These are phyloP conservation scores for Phylloporus sp. DNA, from an alignment of 768 basidiomycete genomes.

Conservation along the genomic window DNA sequence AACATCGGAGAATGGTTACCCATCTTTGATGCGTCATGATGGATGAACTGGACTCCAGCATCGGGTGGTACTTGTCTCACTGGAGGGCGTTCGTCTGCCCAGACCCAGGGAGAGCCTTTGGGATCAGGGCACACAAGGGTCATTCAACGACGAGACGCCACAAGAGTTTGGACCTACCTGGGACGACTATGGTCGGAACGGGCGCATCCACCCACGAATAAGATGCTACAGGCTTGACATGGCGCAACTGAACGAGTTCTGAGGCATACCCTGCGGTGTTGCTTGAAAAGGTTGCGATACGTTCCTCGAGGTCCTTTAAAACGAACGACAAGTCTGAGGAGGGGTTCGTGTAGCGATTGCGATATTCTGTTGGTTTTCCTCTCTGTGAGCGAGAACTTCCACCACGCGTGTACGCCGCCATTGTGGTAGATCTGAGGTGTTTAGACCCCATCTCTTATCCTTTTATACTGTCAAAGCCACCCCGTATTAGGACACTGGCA, in stretches of 20 bases:
- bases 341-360: background rate
- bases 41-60: constrained; percentile 43
- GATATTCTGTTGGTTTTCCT: constrained; percentile 10
- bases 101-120: constrained; percentile 57
- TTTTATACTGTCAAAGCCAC: no score
- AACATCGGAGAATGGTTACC: constrained; percentile 38
- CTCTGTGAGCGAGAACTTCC: constrained; percentile 11
- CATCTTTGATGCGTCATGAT: constrained; percentile 55
- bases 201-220: constrained; percentile 49
- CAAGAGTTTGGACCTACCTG: constrained; percentile 33
- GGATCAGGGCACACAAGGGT: background rate
- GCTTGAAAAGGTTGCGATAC: constrained; percentile 14
- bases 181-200: constrained; percentile 49
- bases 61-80: constrained; percentile 58
- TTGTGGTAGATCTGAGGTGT: background rate
- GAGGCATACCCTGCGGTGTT: constrained; percentile 9
- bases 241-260: constrained; percentile 29
- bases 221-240: constrained; percentile 45
- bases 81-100: constrained; percentile 44
- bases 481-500: background rate
- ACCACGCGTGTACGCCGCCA: constrained; percentile 17
- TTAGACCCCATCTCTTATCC: background rate
- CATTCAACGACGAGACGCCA: background rate
- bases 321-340: constrained; percentile 11
- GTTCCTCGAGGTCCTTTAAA: constrained; percentile 17